Evolutionary conservation across 441 rosid species (phyloP), one percentile per base, ranked within the genome.

Genomic region (Euphorbia celastroides): DNA sequence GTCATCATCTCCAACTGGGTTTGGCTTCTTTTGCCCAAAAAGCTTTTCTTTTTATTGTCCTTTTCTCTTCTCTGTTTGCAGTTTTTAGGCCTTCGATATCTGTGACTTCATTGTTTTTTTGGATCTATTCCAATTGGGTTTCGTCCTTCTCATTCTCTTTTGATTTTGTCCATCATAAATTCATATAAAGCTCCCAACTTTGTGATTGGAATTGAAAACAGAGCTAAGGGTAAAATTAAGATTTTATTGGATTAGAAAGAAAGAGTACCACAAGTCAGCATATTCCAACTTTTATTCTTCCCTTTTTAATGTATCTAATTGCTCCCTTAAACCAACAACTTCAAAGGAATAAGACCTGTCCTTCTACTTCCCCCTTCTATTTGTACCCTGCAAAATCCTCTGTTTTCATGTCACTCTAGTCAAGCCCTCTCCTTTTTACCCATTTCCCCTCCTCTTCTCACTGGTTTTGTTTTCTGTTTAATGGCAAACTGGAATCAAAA

Each of bases 31-130:
- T 16, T 31, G 17, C 66, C 67, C 70, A 36, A 60, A 64, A 62
- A 71, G 23, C 57, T 44, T 27, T 7, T 32, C 32, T 62, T 62
- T 60, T 38, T 27, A 23, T 68, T 71, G 79, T 72, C 79, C 54
- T 69, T 71, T 70, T 38, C 72, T 66, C 42, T 65, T 64, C 75
- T 70, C 72, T 50, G 68, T 38, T 66, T 71, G 70, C 62, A 71
- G 74, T 58, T 73, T 69, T 64, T 8, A 64, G 64, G 79, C 32
- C 67, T 72, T 75, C 72, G 79, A 76, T 61, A 75, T 76, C 59
- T 77, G 81, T 74, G 73, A 71, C 61, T 70, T 60, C 5, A 64
- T 81, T 74, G 74, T 32, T 70, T 57, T 9, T 69, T 77, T 75
- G 77, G 74, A 72, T 59, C 62, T 62, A 64, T 74, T 70, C 36